Evolutionary conservation across 805 yeast species (phyloP).

Genomic region (Naumovozyma castellii): DNA sequence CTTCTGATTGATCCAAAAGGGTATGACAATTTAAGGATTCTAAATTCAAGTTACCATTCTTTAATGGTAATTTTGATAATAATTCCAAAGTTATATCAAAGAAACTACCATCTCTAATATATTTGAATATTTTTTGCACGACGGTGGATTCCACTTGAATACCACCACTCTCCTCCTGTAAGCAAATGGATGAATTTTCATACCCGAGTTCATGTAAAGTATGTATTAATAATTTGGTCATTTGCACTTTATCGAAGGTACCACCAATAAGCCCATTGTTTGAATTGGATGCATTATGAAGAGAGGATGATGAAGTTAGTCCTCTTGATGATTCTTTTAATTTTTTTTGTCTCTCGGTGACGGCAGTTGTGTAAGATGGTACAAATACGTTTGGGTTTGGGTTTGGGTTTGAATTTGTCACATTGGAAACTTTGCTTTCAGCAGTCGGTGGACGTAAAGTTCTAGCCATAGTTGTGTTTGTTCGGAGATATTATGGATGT

Average conservation of each 20-base stretch:
- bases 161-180: slow-evolving; percentile 36
- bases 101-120: slow-evolving; percentile 37
- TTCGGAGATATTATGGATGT: too few relatives aligned
- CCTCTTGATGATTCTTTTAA: too few relatives aligned
- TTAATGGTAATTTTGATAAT: slow-evolving; percentile 25
- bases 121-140: slow-evolving; percentile 33
- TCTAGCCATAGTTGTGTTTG: too few relatives aligned
- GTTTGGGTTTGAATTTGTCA: not conserved
- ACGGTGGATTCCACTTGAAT: slow-evolving; percentile 34
- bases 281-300: too few relatives aligned
- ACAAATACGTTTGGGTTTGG: not conserved
- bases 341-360: not conserved
- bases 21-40: not conserved
- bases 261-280: slow-evolving; percentile 1
- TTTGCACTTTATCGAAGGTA: slow-evolving; percentile 28
- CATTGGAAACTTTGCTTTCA: too few relatives aligned
- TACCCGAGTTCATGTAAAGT: slow-evolving; percentile 43
- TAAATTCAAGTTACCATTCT: slow-evolving; percentile 5
- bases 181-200: slow-evolving; percentile 28
- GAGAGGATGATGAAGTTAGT: too few relatives aligned
- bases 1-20: too few relatives aligned
- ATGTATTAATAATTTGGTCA: slow-evolving; percentile 42
- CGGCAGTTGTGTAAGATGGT: not conserved
- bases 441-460: not conserved
- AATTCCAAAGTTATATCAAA: slow-evolving; percentile 22